phyloP scores from a whole-genome alignment of 805 yeast species.

The Barnettozyma wickerhamii region DNA sequence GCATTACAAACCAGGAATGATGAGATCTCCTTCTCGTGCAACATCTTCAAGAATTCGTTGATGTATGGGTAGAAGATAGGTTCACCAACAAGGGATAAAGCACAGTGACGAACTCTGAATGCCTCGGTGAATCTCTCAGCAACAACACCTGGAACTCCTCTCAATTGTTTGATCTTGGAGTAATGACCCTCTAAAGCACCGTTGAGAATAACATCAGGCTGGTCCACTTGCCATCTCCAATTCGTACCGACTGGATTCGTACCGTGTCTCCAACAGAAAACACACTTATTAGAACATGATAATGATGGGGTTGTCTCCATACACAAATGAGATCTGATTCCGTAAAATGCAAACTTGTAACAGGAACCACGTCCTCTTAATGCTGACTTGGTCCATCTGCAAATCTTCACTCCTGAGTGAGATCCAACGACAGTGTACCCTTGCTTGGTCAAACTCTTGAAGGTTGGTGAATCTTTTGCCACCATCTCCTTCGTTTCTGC shows the following conservation, averaged over 20 bases:
- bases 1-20: slow-evolving; percentile 93
- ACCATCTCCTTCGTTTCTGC: slow-evolving; percentile 71
- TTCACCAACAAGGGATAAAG: slow-evolving; percentile 88
- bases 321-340: slow-evolving; percentile 84
- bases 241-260: slow-evolving; percentile 94
- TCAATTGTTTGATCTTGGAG: slow-evolving; percentile 86
- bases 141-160: slow-evolving; percentile 93
- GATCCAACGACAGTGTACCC: slow-evolving; percentile 92
- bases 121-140: slow-evolving; percentile 90
- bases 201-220: slow-evolving; percentile 75
- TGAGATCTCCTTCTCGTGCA: slow-evolving; percentile 77
- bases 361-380: slow-evolving; percentile 92
- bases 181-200: slow-evolving; percentile 91
- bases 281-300: slow-evolving; percentile 93
- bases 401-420: slow-evolving; percentile 91
- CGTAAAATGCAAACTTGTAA: slow-evolving; percentile 88
- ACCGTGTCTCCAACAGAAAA: slow-evolving; percentile 97
- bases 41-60: slow-evolving; percentile 74
- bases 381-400: slow-evolving; percentile 96
- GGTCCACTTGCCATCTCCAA: slow-evolving; percentile 96
- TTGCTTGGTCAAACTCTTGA: slow-evolving; percentile 81
- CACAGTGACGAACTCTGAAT: slow-evolving; percentile 85
- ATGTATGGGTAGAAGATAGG: slow-evolving; percentile 93
- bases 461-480: slow-evolving; percentile 84
- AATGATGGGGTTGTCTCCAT: slow-evolving; percentile 95